Base-by-base conservation (phyloP, 495 filamentous ascomycete species). In the Podospora fimiseda region DNA sequence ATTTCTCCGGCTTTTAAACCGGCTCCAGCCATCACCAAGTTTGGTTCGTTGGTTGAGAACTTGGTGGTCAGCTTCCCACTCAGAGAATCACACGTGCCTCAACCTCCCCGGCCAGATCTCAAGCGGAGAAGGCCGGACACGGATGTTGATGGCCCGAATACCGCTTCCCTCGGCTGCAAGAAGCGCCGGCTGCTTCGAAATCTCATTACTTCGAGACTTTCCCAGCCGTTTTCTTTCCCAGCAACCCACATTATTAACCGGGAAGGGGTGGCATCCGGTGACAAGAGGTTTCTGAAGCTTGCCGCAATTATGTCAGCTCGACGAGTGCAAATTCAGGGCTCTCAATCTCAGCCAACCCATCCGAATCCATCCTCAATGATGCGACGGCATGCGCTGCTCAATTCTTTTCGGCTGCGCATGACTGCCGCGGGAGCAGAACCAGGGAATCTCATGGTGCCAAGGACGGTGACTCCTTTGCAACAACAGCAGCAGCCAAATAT, bases 161-260 rank as follows among this genome's bases (percentile, higher is more conserved):
- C 77, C 9, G 69, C 70, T 3, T 58, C 55, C 1, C 50, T 76
- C 15, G 57, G 73, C 30, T 79, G 74, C 64, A 89, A 89, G 70
- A 87, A 86, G 65, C 81, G 86, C 21, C 76, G 85, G 8, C 60
- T 89, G 14, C 76, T 81, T 4, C 67, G 81, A 16, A 68, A 79
- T 19, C 69, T 88, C 18, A 77, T 87, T 55, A 89, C 86, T 3
- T 87, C 84, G 3, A 74, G 83, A 15, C 78, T 89, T 1, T 86
- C 82, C 22, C 73, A 70, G 42, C 86, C 85, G 1, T 89, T 81
- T 61, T 85, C 84, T 1, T 69, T 75, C 9, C 86, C 86, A 0
- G 77, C 86, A 4, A 82, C 83, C 18, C 81, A 88, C 62, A 83
- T 87, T 49, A 70, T 84, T 48, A 79, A 83, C 63, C 74, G 84